phyloP scores from a whole-genome alignment of 495 filamentous ascomycete species.

The Penicilliopsis zonata region DNA sequence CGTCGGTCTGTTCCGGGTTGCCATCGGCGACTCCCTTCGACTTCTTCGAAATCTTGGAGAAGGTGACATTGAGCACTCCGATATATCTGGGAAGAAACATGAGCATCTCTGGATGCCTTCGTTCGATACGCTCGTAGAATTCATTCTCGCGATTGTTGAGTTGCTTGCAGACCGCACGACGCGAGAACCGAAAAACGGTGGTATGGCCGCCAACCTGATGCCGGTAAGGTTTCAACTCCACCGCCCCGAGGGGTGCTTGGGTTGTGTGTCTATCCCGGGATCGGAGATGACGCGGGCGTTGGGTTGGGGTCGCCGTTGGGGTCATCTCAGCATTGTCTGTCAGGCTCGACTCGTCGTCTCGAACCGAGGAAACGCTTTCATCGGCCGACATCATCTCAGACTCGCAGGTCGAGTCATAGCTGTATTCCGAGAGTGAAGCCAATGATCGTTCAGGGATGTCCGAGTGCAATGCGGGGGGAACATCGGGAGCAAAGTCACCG shows the following conservation, averaged over 20 bases:
- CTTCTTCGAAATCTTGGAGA: constrained; percentile 68
- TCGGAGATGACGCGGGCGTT: constrained; percentile 19
- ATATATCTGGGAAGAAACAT: constrained; percentile 94
- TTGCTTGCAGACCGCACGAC: constrained; percentile 92
- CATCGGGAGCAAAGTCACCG: constrained; percentile 49
- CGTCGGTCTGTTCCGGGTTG: constrained; percentile 11
- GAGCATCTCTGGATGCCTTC: constrained; percentile 76
- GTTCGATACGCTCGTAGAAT: constrained; percentile 94
- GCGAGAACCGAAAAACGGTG: constrained; percentile 90
- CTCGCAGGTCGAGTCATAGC: constrained; percentile 40
- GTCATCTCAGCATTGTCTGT: constrained; percentile 48
- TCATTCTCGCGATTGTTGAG: constrained; percentile 95
- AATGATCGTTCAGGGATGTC: constrained; percentile 24
- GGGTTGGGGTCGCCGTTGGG: constrained; percentile 46
- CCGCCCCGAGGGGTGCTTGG: constrained; percentile 67
- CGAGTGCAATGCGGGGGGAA: no score
- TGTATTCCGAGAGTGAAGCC: constrained; percentile 24
- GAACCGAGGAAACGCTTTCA: constrained; percentile 36
- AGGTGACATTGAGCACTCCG: constrained; percentile 93
- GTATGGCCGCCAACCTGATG: constrained; percentile 97
- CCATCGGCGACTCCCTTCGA: constrained; percentile 41
- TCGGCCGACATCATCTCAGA: constrained; percentile 47
- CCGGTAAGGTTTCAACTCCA: constrained; percentile 91
- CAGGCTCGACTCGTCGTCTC: constrained; percentile 38
- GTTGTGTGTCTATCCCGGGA: constrained; percentile 17